Evolutionary conservation across 345 rosid genomes (phyloP).

Genomic region (Excoecaria cochinchinensis): DNA sequence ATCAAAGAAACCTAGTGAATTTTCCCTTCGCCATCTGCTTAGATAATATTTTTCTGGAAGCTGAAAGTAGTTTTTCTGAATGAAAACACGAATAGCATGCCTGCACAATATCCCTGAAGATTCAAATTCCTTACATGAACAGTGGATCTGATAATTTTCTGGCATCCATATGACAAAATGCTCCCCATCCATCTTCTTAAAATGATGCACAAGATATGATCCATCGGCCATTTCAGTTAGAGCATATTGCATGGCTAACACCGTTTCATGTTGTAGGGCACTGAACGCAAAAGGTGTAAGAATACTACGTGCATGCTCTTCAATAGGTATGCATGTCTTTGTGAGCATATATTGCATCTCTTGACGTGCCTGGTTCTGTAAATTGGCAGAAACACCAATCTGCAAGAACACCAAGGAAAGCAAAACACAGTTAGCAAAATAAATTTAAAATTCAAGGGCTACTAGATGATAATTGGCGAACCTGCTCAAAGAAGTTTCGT

Average conservation of each 20-base stretch:
- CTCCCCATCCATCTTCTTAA: slow-evolving; percentile 79
- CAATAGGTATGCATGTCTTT: slow-evolving; percentile 81
- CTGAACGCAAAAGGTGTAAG: slow-evolving; percentile 79
- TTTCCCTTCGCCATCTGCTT: slow-evolving; percentile 67
- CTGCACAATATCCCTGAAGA: slow-evolving; percentile 77
- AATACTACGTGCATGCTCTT: slow-evolving; percentile 71
- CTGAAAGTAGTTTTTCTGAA: slow-evolving; percentile 69
- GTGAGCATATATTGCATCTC: slow-evolving; percentile 45
- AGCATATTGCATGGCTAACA: slow-evolving; percentile 69
- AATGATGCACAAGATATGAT: slow-evolving; percentile 69
- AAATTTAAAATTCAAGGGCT: background rate
- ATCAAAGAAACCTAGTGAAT: slow-evolving; percentile 39
- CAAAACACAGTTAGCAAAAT: slow-evolving; percentile 3
- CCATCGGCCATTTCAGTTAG: slow-evolving; percentile 74
- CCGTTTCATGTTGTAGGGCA: slow-evolving; percentile 66
- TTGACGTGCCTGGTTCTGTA: slow-evolving; percentile 36
- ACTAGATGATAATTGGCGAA: slow-evolving; percentile 20
- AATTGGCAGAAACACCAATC: slow-evolving; percentile 58
- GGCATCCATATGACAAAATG: slow-evolving; percentile 66
- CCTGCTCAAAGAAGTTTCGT: slow-evolving; percentile 79
- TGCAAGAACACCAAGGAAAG: slow-evolving; percentile 34
- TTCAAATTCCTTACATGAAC: slow-evolving; percentile 94
- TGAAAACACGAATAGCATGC: slow-evolving; percentile 69
- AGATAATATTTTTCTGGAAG: slow-evolving; percentile 81
- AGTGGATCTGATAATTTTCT: slow-evolving; percentile 72